Conservation (phyloP, 1,139 yeast species). For the Nakaseomyces glabratus region DNA sequence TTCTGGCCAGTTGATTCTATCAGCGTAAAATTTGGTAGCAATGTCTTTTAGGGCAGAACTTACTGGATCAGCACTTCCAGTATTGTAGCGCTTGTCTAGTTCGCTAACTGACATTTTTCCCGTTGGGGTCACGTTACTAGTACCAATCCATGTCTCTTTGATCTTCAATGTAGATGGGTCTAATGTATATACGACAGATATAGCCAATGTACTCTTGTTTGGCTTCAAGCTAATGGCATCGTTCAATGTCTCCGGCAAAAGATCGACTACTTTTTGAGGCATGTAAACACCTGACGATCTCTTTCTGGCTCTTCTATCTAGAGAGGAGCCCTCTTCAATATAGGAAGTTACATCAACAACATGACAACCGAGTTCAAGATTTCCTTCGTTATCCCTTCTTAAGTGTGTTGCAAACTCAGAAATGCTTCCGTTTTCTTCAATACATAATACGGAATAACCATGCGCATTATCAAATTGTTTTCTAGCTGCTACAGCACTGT, state of each 20-base stretch:
- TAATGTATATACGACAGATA: slow-evolving; percentile 77
- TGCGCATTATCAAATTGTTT: slow-evolving; percentile 53
- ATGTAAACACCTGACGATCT: slow-evolving; percentile 83
- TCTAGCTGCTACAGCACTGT: slow-evolving; percentile 39
- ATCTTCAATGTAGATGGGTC: slow-evolving; percentile 68
- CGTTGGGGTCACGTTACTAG: slow-evolving; percentile 58
- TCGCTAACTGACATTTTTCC: slow-evolving; percentile 27
- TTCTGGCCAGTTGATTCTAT: slow-evolving; percentile 47
- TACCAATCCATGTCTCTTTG: slow-evolving; percentile 70
- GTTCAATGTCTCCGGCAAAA: slow-evolving; percentile 62
- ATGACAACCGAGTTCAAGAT: slow-evolving; percentile 60
- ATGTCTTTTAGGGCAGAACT: slow-evolving; percentile 20
- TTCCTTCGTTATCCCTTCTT: slow-evolving; percentile 41
- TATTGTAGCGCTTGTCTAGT: slow-evolving; percentile 32
- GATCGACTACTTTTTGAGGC: slow-evolving; percentile 65
- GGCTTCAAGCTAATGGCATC: slow-evolving; percentile 54
- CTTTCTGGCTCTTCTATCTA: slow-evolving; percentile 86
- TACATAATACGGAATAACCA: slow-evolving; percentile 43
- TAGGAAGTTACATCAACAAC: slow-evolving; percentile 69
- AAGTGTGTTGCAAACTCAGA: slow-evolving; percentile 79
- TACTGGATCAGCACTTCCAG: slow-evolving; percentile 18
- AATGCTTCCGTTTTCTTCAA: slow-evolving; percentile 47
- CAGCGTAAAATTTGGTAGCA: slow-evolving; percentile 62
- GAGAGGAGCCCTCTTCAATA: slow-evolving; percentile 58
- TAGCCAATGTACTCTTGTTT: slow-evolving; percentile 52